Evolutionary conservation across 1,139 yeast species (phyloP).

Genomic region (Pichia sp.): DNA sequence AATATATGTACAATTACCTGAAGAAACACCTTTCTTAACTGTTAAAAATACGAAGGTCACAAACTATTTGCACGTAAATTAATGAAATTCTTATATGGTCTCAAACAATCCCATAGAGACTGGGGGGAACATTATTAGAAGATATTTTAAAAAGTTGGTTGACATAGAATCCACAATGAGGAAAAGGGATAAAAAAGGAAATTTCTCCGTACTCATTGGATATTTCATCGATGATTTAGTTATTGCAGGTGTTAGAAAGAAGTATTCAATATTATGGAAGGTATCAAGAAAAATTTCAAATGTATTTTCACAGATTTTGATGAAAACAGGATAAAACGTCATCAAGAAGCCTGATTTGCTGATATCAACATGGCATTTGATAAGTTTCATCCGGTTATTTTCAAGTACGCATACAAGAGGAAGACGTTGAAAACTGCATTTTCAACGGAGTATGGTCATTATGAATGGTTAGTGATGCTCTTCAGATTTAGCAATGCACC

Average conservation of each 20-base stretch:
- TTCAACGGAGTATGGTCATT: conserved; percentile 11
- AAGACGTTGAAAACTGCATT: conserved; percentile 9
- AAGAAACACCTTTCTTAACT: background rate
- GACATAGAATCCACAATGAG: conserved; percentile 1
- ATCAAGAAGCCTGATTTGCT: no score
- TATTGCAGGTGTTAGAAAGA: background rate
- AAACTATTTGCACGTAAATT: conserved; percentile 1
- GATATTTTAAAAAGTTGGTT: background rate
- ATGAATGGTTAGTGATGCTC: conserved; percentile 23
- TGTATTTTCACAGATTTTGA: no score
- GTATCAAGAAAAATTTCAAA: no score
- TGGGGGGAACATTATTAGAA: conserved; percentile 1
- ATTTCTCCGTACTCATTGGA: background rate
- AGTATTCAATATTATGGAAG: no score
- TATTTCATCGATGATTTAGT: conserved; percentile 1
- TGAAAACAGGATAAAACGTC: no score
- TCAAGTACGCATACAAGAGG: conserved; percentile 17
- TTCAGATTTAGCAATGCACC: conserved; percentile 22
- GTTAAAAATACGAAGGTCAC: conserved; percentile 1
- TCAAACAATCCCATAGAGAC: conserved; percentile 2
- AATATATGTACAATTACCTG: conserved; percentile 1
- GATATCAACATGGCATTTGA: no score
- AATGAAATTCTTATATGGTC: conserved; percentile 1
- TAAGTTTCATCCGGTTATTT: conserved; percentile 22
- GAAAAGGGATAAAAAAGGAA: background rate